Evolutionary conservation across 108 stramenopile genomes (phyloP), one percentile per base, ranked within the genome.

Genomic region (Seminavis robusta): DNA sequence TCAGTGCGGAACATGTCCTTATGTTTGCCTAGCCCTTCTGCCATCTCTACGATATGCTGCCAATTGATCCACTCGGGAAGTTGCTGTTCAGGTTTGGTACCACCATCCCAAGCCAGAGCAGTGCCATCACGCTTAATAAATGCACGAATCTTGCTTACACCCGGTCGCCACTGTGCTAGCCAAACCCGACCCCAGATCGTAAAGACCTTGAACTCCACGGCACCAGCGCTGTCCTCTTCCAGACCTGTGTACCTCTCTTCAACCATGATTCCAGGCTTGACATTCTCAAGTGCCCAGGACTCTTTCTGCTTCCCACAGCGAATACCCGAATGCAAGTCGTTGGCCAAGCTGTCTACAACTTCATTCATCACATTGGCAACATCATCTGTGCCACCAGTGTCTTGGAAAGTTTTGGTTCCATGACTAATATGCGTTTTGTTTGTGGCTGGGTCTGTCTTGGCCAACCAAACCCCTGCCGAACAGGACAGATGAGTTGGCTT

Each of bases 51-150:
- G 16, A 64, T 47, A 28, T 43, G 0, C 11, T 36, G 26, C 63
- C 63, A 64, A 26, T 56, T 32, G 28, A 64, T 40, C 63, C 53
- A 64, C n/a, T n/a, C n/a, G n/a, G n/a, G n/a, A n/a, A n/a, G n/a
- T n/a, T n/a, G n/a, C n/a, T n/a, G n/a, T n/a, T n/a, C n/a, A n/a
- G n/a, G n/a, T n/a, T n/a, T n/a, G n/a, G n/a, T n/a, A n/a, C n/a
- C n/a, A n/a, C n/a, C n/a, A n/a, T 38, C 32, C 63, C 63, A 56
- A 2, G n/a, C 19, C 0, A 65, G 26, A 28, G 40, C 41, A 13
- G 49, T 65, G 6, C 63, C 63, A 44, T 65, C 40, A 2, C 37
- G 63, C 11, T 65, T 29, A 19, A 65, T 9, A 16, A 56, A 32
- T 5, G 47, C 65, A 34, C 26, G 27, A 13, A 38, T 31, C 17